A percentile compares a stretch with the other conserved stretches of the same genome.
These are phyloP conservation scores for Cercophora samala DNA, from an alignment of 495 filamentous ascomycete species.

Conservation along the genomic window DNA sequence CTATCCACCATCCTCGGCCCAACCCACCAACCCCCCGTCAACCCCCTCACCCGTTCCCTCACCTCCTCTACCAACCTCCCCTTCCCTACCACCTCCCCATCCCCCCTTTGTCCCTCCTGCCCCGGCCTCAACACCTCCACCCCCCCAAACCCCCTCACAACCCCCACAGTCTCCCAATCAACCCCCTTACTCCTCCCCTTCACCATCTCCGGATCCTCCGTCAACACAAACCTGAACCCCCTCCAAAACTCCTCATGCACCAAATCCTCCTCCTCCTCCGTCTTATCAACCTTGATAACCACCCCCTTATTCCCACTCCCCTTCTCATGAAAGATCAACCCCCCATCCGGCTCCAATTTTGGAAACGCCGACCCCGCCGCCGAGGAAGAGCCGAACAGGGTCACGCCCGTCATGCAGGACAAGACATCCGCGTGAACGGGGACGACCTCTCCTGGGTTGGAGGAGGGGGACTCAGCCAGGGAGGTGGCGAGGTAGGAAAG, in stretches of 20 bases:
- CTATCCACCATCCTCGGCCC: conserved; percentile 57
- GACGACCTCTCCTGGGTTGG: conserved; percentile 29
- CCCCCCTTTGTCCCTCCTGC: conserved; percentile 24
- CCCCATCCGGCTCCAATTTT: conserved; percentile 7
- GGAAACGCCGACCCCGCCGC: conserved; percentile 12
- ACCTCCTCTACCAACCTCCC: conserved; percentile 25
- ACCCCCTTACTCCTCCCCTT: conserved; percentile 31
- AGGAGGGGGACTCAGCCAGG: conserved; percentile 28
- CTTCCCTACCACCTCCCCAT: conserved; percentile 31
- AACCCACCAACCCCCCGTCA: conserved; percentile 62
- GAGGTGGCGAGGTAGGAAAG: conserved; percentile 48
- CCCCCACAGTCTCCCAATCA: conserved; percentile 71
- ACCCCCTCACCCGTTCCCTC: conserved; percentile 30
- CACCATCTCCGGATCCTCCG: conserved; percentile 57
- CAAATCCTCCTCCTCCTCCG: conserved; percentile 55
- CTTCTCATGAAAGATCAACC: conserved; percentile 4
- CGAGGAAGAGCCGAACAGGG: conserved; percentile 61
- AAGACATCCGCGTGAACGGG: conserved; percentile 78
- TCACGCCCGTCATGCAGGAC: conserved; percentile 90
- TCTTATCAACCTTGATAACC: conserved; percentile 56
- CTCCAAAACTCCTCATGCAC: conserved; percentile 70
- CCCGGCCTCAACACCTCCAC: conserved; percentile 59
- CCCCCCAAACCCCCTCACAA: conserved; percentile 68
- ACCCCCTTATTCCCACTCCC: conserved; percentile 16
- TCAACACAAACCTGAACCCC: conserved; percentile 74